Percentiles rank a stretch among this genome's conserved stretches.
Conservation (phyloP, 2,329 filamentous ascomycete genomes). For the Alternaria ventricosa region DNA sequence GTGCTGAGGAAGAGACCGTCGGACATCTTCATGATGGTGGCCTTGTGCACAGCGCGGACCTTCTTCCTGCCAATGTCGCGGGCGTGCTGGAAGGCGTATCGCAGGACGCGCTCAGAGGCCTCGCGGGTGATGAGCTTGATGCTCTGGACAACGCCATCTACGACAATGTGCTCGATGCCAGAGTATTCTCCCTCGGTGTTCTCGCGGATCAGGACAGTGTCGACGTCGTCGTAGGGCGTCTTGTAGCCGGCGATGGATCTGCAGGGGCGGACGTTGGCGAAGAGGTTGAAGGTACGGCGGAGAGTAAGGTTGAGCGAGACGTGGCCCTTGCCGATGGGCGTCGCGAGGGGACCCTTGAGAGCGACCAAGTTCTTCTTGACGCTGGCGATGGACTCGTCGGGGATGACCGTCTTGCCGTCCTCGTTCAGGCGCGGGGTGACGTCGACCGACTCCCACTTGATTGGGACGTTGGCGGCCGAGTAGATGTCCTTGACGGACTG, state of each 20-base stretch:
- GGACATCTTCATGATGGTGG: slow-evolving; percentile 99
- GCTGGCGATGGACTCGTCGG: slow-evolving; percentile 89
- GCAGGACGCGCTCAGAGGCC: slow-evolving; percentile 92
- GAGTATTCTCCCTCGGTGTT: slow-evolving; percentile 99
- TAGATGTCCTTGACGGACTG: slow-evolving; percentile 99
- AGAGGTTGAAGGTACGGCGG: slow-evolving; percentile 98
- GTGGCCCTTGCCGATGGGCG: slow-evolving; percentile 97
- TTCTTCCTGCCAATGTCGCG: slow-evolving; percentile 92
- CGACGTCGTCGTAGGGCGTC: slow-evolving; percentile 96
- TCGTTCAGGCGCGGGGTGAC: slow-evolving; percentile 93
- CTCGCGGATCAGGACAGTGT: slow-evolving; percentile 97
- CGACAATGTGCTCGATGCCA: slow-evolving; percentile 97
- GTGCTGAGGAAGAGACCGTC: slow-evolving; percentile 97
- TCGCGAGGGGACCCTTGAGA: slow-evolving; percentile 97
- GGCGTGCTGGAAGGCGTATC: slow-evolving; percentile 98
- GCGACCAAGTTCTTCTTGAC: slow-evolving; percentile 96
- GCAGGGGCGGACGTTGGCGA: slow-evolving; percentile 98
- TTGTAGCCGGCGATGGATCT: slow-evolving; percentile 96
- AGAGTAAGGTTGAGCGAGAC: slow-evolving; percentile 99
- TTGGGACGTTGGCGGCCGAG: slow-evolving; percentile 89
- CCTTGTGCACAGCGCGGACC: slow-evolving; percentile 98
- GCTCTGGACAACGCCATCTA: slow-evolving; percentile 97
- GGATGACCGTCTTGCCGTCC: slow-evolving; percentile 94
- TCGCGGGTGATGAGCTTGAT: slow-evolving; percentile 99
- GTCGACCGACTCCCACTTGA: slow-evolving; percentile 97